These are phyloP conservation scores for Ustilago loliicola DNA, from an alignment of 1,284 basidiomycete genomes.

Conservation along the genomic window DNA sequence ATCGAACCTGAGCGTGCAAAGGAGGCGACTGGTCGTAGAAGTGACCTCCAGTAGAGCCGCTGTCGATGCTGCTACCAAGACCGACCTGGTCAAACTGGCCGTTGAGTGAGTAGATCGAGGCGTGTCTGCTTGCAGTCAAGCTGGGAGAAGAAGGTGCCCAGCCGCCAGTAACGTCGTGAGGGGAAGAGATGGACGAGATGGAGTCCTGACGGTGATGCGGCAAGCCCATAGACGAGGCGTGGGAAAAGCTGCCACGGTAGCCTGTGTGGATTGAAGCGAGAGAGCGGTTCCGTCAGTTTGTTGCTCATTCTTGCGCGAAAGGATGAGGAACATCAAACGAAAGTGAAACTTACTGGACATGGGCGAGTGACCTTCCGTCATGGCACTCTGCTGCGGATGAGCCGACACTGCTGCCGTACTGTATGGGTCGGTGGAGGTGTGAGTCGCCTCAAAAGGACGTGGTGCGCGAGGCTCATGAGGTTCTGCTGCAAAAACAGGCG, in stretches of 20 bases:
- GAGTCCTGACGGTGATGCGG: constrained; percentile 53
- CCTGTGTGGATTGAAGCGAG: constrained; percentile 14
- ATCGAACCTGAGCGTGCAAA: constrained; percentile 49
- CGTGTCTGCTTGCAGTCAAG: constrained; percentile 47
- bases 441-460: constrained; percentile 45
- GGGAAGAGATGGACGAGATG: constrained; percentile 50
- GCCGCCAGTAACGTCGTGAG: constrained; percentile 47
- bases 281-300: constrained; percentile 4
- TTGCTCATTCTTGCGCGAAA: not conserved
- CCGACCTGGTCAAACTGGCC: constrained; percentile 56
- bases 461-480: constrained; percentile 50
- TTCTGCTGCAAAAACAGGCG: constrained; percentile 41
- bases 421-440: constrained; percentile 35
- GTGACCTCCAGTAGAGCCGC: constrained; percentile 44
- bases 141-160: constrained; percentile 54
- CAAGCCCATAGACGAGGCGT: constrained; percentile 37
- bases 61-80: constrained; percentile 47
- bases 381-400: constrained; percentile 34
- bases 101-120: constrained; percentile 55
- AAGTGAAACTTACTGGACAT: constrained; percentile 39
- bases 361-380: constrained; percentile 45
- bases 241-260: constrained; percentile 54
- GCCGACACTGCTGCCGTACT: constrained; percentile 22
- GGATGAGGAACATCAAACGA: not conserved
- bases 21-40: constrained; percentile 55